phyloP scores from a whole-genome alignment of 164 flowering plant species.

The Aristolochia fimbriata region DNA sequence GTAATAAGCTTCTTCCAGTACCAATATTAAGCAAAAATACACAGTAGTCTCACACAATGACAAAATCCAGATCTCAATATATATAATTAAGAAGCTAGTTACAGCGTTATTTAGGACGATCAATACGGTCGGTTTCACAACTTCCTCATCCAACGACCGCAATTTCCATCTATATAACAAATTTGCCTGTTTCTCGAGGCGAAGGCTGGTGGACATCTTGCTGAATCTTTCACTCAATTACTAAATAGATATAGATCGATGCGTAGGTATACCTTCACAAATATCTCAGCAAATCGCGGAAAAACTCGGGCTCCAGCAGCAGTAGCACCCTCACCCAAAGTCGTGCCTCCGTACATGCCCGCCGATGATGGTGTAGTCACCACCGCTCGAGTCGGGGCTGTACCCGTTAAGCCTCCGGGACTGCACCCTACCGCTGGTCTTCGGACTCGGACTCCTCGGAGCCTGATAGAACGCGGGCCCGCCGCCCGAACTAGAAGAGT shows the following conservation, averaged over 20 bases:
- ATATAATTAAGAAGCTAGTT: too few species aligned
- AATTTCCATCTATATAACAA: too few species aligned
- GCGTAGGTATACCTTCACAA: not conserved
- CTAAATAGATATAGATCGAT: not conserved
- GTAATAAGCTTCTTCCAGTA: too few species aligned
- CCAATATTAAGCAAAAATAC: too few species aligned
- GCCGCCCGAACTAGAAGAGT: constrained; percentile 68
- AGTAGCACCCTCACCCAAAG: not conserved
- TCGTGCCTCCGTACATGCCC: constrained; percentile 25
- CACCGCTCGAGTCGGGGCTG: constrained; percentile 36
- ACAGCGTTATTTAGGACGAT: too few species aligned
- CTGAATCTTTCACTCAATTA: not conserved
- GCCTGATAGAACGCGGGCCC: constrained; percentile 29
- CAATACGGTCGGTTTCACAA: too few species aligned
- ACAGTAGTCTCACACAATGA: too few species aligned
- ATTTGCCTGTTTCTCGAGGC: too few species aligned
- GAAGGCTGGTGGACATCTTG: too few species aligned
- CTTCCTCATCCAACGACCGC: too few species aligned
- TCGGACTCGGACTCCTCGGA: constrained; percentile 49
- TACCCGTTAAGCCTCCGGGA: constrained; percentile 18
- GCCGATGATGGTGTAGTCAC: constrained; percentile 20
- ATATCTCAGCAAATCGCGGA: not conserved
- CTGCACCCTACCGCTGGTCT: constrained; percentile 13
- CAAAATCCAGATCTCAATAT: too few species aligned
- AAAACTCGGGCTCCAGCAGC: not conserved